Evolutionary conservation across 805 yeast species (phyloP).

Genomic region (Nakazawaea peltata): DNA sequence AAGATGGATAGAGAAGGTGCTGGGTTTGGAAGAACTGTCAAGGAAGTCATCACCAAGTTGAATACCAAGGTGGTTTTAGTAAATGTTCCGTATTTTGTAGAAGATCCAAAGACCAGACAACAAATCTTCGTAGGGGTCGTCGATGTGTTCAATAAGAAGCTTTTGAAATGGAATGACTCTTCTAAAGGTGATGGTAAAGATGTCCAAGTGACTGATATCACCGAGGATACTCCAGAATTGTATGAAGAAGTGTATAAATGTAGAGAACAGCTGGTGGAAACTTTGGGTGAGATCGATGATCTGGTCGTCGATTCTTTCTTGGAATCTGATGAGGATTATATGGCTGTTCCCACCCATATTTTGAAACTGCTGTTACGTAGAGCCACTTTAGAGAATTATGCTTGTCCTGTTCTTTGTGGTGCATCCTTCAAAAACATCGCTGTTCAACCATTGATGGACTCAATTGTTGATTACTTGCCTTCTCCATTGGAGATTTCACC

Average conservation of each 20-base stretch:
- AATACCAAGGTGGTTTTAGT: constrained; percentile 66
- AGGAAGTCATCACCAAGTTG: constrained; percentile 70
- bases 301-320: constrained; percentile 66
- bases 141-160: constrained; percentile 62
- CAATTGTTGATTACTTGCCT: constrained; percentile 70
- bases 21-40: constrained; percentile 84
- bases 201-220: constrained; percentile 38
- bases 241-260: constrained; percentile 44
- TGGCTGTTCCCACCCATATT: constrained; percentile 46
- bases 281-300: constrained; percentile 79
- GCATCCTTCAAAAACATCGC: constrained; percentile 90
- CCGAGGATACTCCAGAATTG: constrained; percentile 19
- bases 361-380: constrained; percentile 55
- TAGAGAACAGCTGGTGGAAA: constrained; percentile 74
- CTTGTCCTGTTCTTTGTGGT: constrained; percentile 86
- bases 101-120: constrained; percentile 28
- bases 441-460: constrained; percentile 89
- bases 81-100: constrained; percentile 68
- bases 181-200: constrained; percentile 39
- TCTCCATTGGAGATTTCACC: constrained; percentile 59
- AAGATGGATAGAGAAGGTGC: constrained; percentile 98
- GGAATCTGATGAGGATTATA: constrained; percentile 66
- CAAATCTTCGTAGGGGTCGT: constrained; percentile 56
- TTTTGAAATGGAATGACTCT: constrained; percentile 41
- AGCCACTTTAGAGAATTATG: constrained; percentile 48